Percentiles rank a stretch among this genome's conserved stretches.
phyloP scores from a whole-genome alignment of 2,329 filamentous ascomycete species.

The Trichoderma brevicompactum region DNA sequence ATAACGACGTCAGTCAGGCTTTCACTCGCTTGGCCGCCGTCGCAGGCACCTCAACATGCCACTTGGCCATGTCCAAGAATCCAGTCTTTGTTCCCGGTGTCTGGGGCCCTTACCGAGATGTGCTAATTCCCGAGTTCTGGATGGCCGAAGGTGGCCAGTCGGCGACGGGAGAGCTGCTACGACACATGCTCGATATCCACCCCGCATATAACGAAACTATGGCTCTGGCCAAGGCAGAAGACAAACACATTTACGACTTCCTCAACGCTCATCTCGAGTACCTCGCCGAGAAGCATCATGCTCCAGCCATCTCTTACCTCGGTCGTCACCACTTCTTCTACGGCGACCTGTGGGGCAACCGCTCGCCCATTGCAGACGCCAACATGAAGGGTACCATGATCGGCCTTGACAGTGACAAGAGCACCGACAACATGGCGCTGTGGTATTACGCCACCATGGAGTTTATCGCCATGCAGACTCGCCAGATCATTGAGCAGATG shows the following conservation, averaged over 20 bases:
- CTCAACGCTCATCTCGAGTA: conserved; percentile 85
- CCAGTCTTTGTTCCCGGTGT: conserved; percentile 94
- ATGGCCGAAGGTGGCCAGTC: conserved; percentile 97
- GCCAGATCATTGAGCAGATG: conserved; percentile 94
- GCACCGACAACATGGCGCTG: conserved; percentile 82
- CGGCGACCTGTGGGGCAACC: conserved; percentile 95
- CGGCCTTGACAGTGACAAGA: conserved; percentile 84
- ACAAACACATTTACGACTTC: conserved; percentile 92
- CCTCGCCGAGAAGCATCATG: conserved; percentile 68
- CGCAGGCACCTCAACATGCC: conserved; percentile 95
- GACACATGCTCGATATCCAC: conserved; percentile 94
- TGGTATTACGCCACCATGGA: conserved; percentile 97
- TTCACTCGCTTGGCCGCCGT: conserved; percentile 93
- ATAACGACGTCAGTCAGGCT: conserved; percentile 88
- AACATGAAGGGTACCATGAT: conserved; percentile 91
- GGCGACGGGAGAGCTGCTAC: conserved; percentile 90
- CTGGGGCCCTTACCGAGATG: conserved; percentile 96
- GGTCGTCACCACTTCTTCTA: conserved; percentile 98
- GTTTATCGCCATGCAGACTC: conserved; percentile 96
- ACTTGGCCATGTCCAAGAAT: conserved; percentile 91
- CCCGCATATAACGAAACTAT: conserved; percentile 82
- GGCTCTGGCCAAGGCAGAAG: conserved; percentile 78
- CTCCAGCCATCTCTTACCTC: conserved; percentile 81
- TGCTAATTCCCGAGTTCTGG: conserved; percentile 90
- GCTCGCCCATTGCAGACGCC: conserved; percentile 88